Percentiles rank a stretch among this genome's conserved stretches.
Evolutionary conservation across 805 yeast genomes (phyloP).

Genomic region (Vanderwaltozyma yarrowii): DNA sequence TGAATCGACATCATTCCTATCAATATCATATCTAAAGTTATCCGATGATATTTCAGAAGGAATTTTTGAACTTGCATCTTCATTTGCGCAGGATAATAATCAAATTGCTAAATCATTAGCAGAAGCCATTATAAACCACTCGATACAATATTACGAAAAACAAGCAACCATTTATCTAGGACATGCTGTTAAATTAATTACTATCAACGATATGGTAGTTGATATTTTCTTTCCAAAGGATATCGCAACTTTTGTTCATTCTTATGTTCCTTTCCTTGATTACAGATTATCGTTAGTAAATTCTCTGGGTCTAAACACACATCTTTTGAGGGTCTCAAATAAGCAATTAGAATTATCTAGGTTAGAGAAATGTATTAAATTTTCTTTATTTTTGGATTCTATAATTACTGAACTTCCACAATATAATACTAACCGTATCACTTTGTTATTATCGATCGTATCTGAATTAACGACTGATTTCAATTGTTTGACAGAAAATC

Average conservation of each 20-base stretch:
- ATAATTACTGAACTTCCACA: conserved; percentile 11
- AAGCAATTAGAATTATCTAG: conserved; percentile 6
- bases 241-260: conserved; percentile 11
- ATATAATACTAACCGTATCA: conserved; percentile 4
- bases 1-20: neutral
- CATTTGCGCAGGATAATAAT: conserved; percentile 5
- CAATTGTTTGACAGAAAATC: conserved; percentile 23
- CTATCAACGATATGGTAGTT: conserved; percentile 5
- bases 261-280: conserved; percentile 28
- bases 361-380: conserved; percentile 14
- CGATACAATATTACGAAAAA: conserved; percentile 1
- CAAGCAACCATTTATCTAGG: conserved; percentile 1
- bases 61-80: conserved; percentile 7
- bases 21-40: conserved; percentile 6
- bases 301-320: conserved; percentile 35
- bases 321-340: conserved; percentile 13
- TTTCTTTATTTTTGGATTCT: conserved; percentile 19
- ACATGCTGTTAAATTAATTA: conserved; percentile 10
- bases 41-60: conserved; percentile 6
- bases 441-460: conserved; percentile 26
- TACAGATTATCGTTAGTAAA: conserved; percentile 37
- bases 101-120: conserved; percentile 9
- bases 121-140: conserved; percentile 7
- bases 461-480: conserved; percentile 33
- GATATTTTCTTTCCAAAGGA: conserved; percentile 11